phyloP scores from a whole-genome alignment of 2,329 filamentous ascomycete species.

The Venturia carpophila region DNA sequence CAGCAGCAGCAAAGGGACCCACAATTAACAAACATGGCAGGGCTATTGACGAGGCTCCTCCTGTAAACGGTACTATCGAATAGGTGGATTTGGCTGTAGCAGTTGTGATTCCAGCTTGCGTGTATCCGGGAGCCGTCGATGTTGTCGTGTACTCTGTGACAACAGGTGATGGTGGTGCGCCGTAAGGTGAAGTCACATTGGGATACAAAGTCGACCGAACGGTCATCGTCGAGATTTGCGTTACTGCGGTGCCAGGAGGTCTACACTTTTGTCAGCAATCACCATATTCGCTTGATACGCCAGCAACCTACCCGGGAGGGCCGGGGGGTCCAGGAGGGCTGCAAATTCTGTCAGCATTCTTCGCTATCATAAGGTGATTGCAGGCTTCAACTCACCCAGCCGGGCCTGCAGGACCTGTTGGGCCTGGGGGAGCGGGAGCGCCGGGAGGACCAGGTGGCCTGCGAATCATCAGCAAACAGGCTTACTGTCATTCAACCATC shows the following conservation, averaged over 20 bases:
- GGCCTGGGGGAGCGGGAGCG: background rate
- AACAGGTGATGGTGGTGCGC: background rate
- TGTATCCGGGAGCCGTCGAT: background rate
- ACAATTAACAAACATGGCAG: background rate
- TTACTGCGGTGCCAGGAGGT: background rate
- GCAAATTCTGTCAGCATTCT: background rate
- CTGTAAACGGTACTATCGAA: slow-evolving; percentile 6
- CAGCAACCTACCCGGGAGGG: background rate
- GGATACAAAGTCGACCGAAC: background rate
- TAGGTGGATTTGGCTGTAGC: background rate
- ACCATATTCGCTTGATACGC: background rate
- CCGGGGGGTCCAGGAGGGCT: background rate
- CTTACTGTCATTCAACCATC: background rate
- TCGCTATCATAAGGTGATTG: background rate
- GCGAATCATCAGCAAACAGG: background rate
- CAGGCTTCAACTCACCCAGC: background rate
- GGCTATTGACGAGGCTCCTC: background rate
- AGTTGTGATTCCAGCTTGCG: background rate
- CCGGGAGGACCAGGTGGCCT: background rate
- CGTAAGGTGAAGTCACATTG: slow-evolving; percentile 1
- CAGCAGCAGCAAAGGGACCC: background rate
- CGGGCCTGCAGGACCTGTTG: background rate
- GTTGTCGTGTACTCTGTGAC: background rate
- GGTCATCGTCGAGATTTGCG: slow-evolving; percentile 1
- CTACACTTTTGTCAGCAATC: background rate